Evolutionary conservation across 805 yeast species (phyloP).

Genomic region (Barnettozyma siamensis): DNA sequence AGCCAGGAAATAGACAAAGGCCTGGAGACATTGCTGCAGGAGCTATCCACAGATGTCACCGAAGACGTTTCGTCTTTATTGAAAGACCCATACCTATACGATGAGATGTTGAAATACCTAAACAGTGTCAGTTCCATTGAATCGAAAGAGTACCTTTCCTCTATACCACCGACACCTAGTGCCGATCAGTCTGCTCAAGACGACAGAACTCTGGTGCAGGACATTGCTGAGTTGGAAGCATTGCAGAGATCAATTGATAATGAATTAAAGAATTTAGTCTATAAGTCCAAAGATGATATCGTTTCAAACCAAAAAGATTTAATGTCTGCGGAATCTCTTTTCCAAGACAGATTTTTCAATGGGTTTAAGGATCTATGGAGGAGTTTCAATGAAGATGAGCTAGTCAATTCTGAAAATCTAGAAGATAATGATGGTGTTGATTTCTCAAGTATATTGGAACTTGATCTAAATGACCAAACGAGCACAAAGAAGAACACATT

Average conservation of each 20-base stretch:
- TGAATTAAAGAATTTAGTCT: conserved; percentile 35
- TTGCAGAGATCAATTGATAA: conserved; percentile 43
- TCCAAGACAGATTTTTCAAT: conserved; percentile 28
- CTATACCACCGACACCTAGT: conserved; percentile 34
- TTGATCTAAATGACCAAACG: conserved; percentile 17
- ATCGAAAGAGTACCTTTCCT: conserved; percentile 38
- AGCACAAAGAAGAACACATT: conserved; percentile 11
- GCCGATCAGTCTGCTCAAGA: conserved; percentile 16
- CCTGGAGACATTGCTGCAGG: neutral
- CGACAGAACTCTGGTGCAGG: conserved; percentile 48
- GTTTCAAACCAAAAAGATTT: conserved; percentile 43
- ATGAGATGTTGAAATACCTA: conserved; percentile 30
- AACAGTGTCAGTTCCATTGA: conserved; percentile 42
- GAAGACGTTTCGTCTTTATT: conserved; percentile 21
- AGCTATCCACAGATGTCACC: conserved; percentile 18
- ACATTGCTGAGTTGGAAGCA: conserved; percentile 67
- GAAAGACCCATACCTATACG: conserved; percentile 30
- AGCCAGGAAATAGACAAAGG: neutral
- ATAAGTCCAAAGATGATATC: conserved; percentile 29
- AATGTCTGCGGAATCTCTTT: conserved; percentile 22
- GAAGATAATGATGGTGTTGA: conserved; percentile 11
- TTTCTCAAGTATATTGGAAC: conserved; percentile 17
- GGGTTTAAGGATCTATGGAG: conserved; percentile 28
- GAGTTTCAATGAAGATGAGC: conserved; percentile 26
- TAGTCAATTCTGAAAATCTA: conserved; percentile 28